Percentiles rank a stretch among this genome's conserved stretches.
Evolutionary conservation across 805 yeast genomes (phyloP).

Genomic region (Ascoidea rubescens): DNA sequence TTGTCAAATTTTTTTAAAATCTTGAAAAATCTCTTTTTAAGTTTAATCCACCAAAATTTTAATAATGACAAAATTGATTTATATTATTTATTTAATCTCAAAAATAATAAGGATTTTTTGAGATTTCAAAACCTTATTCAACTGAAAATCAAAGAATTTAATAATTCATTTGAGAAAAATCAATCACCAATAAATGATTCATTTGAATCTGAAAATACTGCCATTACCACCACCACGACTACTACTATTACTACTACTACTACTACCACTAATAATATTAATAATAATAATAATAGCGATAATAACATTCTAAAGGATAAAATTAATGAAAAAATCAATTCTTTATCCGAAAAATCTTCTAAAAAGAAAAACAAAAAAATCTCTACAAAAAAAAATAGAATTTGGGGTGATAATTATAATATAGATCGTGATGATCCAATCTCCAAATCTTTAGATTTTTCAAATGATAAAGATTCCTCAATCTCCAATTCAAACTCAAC

Average conservation of each 20-base stretch:
- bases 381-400: conserved; percentile 5
- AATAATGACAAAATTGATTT: neutral
- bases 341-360: neutral
- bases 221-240: neutral
- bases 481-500: neutral
- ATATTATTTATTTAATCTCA: too few species aligned
- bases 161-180: neutral
- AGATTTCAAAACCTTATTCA: too few species aligned
- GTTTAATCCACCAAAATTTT: too few species aligned
- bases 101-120: too few species aligned
- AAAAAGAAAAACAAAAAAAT: neutral
- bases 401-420: conserved; percentile 9
- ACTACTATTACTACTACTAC: too few species aligned
- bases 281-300: too few species aligned
- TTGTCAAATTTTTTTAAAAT: too few species aligned
- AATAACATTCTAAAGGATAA: neutral
- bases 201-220: neutral
- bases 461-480: conserved; percentile 1
- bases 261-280: too few species aligned
- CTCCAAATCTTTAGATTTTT: conserved; percentile 7
- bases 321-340: neutral
- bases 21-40: too few species aligned
- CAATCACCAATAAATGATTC: too few species aligned
- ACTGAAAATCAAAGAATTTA: neutral
- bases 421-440: conserved; percentile 3